Conservation (phyloP, 495 filamentous ascomycete species). For the Bacidia gigantensis region DNA sequence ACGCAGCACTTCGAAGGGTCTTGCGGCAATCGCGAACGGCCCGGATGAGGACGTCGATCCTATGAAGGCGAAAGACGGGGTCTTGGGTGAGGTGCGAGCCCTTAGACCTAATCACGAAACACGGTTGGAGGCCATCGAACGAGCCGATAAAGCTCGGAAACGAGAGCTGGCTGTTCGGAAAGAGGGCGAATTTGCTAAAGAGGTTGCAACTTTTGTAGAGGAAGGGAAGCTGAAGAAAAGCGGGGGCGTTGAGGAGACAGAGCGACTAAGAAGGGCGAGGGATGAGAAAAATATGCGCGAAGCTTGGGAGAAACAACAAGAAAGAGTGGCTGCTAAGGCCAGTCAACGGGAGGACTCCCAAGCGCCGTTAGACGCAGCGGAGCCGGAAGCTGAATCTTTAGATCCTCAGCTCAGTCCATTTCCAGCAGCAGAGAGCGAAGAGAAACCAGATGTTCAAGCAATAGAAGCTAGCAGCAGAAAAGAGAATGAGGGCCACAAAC, state of each 20-base stretch:
- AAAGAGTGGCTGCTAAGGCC: conserved; percentile 25
- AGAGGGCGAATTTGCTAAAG: conserved; percentile 74
- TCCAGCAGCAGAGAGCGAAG: neutral
- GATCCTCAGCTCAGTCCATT: conserved; percentile 24
- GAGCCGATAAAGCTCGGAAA: conserved; percentile 77
- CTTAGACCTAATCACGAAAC: conserved; percentile 91
- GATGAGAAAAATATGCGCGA: conserved; percentile 80
- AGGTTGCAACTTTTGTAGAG: conserved; percentile 75
- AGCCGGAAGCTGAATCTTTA: conserved; percentile 9
- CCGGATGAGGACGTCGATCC: conserved; percentile 58
- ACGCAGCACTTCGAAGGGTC: conserved; percentile 41
- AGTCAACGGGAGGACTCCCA: conserved; percentile 9
- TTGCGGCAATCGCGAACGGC: conserved; percentile 38
- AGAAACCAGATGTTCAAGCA: neutral
- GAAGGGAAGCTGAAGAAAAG: conserved; percentile 91
- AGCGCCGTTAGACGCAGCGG: conserved; percentile 12
- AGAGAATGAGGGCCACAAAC: conserved; percentile 8
- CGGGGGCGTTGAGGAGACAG: conserved; percentile 86
- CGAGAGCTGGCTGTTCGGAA: conserved; percentile 69
- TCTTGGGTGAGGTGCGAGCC: conserved; percentile 86
- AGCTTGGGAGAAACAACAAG: conserved; percentile 61
- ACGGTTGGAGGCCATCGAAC: conserved; percentile 85
- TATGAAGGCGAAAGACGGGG: conserved; percentile 68
- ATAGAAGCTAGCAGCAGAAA: conserved; percentile 4
- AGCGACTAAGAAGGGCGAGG: conserved; percentile 67